Evolutionary conservation across 148 eudicot species (phyloP).

Genomic region (Suaeda aralocaspica): DNA sequence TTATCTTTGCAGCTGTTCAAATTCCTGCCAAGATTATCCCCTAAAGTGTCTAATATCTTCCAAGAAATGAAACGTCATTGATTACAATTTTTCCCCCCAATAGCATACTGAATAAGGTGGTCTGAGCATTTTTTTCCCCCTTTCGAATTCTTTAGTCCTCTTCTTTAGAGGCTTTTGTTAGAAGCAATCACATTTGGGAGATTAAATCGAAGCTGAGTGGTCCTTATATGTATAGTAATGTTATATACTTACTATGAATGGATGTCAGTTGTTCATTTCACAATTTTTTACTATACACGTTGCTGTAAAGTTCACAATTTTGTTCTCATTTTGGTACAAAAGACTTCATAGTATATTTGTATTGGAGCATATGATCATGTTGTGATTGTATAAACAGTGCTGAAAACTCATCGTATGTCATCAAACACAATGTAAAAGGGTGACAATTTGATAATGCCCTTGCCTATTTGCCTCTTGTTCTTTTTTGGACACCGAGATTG

Average conservation of each 20-base stretch:
- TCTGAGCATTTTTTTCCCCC: conserved; percentile 2
- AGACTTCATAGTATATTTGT: not conserved
- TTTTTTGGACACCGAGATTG: too few relatives aligned
- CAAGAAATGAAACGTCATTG: conserved; percentile 76
- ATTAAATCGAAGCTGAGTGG: not conserved
- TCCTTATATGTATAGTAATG: not conserved
- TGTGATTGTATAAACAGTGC: not conserved
- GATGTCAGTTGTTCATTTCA: conserved; percentile 4
- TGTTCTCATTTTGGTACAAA: not conserved
- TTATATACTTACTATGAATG: not conserved
- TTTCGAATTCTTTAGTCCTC: conserved; percentile 16
- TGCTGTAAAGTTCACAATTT: conserved; percentile 6
- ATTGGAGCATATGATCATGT: not conserved
- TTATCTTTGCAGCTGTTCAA: conserved; percentile 65
- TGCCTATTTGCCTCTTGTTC: too few relatives aligned
- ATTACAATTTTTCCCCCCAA: conserved; percentile 12
- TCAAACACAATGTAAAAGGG: not conserved
- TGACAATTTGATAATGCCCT: too few relatives aligned
- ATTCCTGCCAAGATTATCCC: conserved; percentile 80
- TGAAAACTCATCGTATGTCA: not conserved
- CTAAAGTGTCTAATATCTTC: conserved; percentile 68
- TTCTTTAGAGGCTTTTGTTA: conserved; percentile 11
- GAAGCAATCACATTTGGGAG: conserved; percentile 8
- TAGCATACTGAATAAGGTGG: conserved; percentile 17
- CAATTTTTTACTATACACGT: conserved; percentile 6